Base-by-base conservation (phyloP, 164 flowering plant species). In the Brasenia schreberi region DNA sequence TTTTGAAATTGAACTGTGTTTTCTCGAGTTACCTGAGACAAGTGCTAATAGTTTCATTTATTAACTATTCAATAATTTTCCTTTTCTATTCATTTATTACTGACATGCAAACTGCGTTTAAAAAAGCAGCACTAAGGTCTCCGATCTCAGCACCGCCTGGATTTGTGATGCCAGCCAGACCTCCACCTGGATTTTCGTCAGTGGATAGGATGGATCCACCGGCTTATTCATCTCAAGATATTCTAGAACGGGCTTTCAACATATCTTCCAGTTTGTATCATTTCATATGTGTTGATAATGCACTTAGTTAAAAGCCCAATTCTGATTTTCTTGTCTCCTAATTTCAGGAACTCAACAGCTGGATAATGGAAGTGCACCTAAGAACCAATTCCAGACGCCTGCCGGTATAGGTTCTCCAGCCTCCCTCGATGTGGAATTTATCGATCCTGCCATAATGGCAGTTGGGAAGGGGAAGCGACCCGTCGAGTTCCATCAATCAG, bases 181-280 rank as follows among this genome's bases (percentile, higher is more conserved):
- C 89, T 9, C 99, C 97, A 5, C 98, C 98, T 5, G 96, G 99
- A 11, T 94, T 94, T 80, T 69, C 82, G 63, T 81, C 91, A 71
- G 84, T 81, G 66, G 93, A 84, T 68, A 86, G 95, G 72, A 70
- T 89, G 62, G 85, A 95, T 9, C 99, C 96, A 4, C 98, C 98
- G 5, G 96, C 97, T 6, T 94, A 90, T 79, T 69, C 82, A 64
- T 80, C 91, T 72, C 85, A 81, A 66, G 92, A 84, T 68, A 85
- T 92, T 70, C 67, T 74, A 19, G 87, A 84, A 9, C 87, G 75
- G 16, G 27, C 74, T 63, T 82, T 84, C 67, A 87, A 81, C 18
- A 16, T 64, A 45, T 70, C 69, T 42, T 64, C 69, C 58, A 77
- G 79, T 77, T 19, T 43, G 71, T 69, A 49, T 14, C 56, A 49